A percentile compares a stretch with the other conserved stretches of the same genome.
phyloP scores from a whole-genome alignment of 2,329 filamentous ascomycete genomes.

The Fusarium napiforme region DNA sequence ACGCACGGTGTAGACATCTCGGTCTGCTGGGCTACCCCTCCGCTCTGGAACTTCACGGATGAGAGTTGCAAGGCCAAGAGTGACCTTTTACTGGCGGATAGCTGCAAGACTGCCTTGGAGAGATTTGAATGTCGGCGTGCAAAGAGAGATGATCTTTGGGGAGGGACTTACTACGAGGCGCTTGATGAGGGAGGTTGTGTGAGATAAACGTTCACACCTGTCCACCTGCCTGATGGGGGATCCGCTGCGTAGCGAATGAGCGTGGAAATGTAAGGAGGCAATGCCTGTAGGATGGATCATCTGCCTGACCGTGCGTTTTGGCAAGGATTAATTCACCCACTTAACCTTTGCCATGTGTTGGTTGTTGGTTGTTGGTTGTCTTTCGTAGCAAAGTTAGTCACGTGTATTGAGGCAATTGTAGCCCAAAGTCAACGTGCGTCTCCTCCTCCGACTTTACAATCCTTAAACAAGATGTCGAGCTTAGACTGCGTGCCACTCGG shows the following conservation, averaged over 20 bases:
- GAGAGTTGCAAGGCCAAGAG: neutral
- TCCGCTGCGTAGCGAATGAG: neutral
- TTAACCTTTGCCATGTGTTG: neutral
- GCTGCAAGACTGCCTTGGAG: neutral
- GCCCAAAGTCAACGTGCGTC: neutral
- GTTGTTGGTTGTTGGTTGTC: neutral
- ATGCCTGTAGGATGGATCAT: too few relatives aligned
- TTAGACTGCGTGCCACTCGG: neutral
- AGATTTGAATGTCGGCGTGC: neutral
- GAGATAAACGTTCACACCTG: neutral
- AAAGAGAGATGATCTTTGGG: rapidly evolving
- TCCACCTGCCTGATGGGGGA: neutral
- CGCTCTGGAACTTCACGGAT: too few relatives aligned
- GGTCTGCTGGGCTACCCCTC: too few relatives aligned
- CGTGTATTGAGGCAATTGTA: neutral
- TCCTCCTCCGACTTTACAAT: neutral
- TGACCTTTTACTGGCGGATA: neutral
- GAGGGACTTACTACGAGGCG: neutral
- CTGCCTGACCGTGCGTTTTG: neutral
- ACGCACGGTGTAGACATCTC: too few relatives aligned
- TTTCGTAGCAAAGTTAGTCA: neutral
- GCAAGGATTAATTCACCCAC: neutral
- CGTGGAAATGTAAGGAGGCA: neutral
- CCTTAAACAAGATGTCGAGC: neutral
- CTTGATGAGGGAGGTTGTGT: neutral